Evolutionary conservation across 768 basidiomycete species (phyloP).

Genomic region (Mycena maculata): DNA sequence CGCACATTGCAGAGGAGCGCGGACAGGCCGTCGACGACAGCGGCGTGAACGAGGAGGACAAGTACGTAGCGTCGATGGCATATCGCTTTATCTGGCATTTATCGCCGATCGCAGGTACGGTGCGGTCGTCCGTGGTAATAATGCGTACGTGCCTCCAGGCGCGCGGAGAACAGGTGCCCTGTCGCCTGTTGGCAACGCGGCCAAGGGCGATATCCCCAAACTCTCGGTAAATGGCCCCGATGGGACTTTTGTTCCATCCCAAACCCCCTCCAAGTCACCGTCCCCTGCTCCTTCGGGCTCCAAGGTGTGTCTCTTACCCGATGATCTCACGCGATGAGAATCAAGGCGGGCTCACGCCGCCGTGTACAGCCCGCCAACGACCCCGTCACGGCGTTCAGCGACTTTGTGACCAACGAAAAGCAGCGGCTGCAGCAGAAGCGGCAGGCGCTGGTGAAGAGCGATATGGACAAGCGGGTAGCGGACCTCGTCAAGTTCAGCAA

Average conservation of each 20-base stretch:
- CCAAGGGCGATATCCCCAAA: slow-evolving; percentile 70
- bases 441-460: slow-evolving; percentile 88
- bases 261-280: slow-evolving; percentile 66
- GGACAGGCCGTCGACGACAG: slow-evolving; percentile 72
- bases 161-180: slow-evolving; percentile 67
- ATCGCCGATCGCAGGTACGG: slow-evolving; percentile 74
- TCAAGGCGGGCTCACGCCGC: too few relatives aligned
- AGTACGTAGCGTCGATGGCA: slow-evolving; percentile 65
- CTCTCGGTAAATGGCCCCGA: slow-evolving; percentile 85
- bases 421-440: slow-evolving; percentile 92
- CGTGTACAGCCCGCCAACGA: slow-evolving; percentile 81
- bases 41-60: slow-evolving; percentile 93
- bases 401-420: slow-evolving; percentile 93
- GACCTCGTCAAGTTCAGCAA: slow-evolving; percentile 94
- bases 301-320: slow-evolving; percentile 58
- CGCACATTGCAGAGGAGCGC: slow-evolving; percentile 93
- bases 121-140: slow-evolving; percentile 87
- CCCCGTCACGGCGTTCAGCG: slow-evolving; percentile 86
- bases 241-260: slow-evolving; percentile 60
- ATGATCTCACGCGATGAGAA: too few relatives aligned
- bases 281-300: slow-evolving; percentile 68
- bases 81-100: slow-evolving; percentile 32
- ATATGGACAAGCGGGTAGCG: slow-evolving; percentile 94
- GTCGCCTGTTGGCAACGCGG: slow-evolving; percentile 43
- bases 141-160: slow-evolving; percentile 95